phyloP scores from a whole-genome alignment of 495 filamentous ascomycete species.

The Cryomyces minteri region DNA sequence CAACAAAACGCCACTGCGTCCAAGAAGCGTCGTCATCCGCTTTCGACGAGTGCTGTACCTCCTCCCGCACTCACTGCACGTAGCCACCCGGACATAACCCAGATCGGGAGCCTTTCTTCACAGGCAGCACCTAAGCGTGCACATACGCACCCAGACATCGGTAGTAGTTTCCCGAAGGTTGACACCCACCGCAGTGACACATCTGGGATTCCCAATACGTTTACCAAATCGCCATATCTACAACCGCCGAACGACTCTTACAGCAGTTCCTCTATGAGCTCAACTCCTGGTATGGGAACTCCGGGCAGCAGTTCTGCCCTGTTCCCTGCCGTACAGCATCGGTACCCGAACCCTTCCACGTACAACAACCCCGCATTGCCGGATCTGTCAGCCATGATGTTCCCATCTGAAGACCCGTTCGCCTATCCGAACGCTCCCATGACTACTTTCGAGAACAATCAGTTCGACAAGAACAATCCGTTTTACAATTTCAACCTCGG shows the following conservation, averaged over 20 bases:
- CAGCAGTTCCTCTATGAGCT: not conserved
- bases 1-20: constrained; percentile 4
- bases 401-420: constrained; percentile 76
- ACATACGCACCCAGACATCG: too few relatives aligned
- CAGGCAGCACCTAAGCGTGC: too few relatives aligned
- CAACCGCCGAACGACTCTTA: not conserved
- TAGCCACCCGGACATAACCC: constrained; percentile 8
- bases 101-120: not conserved
- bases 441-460: constrained; percentile 37
- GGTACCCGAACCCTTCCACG: too few relatives aligned
- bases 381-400: constrained; percentile 80
- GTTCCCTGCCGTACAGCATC: not conserved
- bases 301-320: too few relatives aligned
- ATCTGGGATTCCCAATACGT: not conserved
- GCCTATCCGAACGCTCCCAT: constrained; percentile 77
- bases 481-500: constrained; percentile 1
- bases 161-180: too few relatives aligned
- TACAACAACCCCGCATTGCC: constrained; percentile 29
- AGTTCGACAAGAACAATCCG: constrained; percentile 14
- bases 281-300: too few relatives aligned
- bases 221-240: not conserved
- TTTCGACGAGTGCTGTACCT: not conserved
- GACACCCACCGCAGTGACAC: too few relatives aligned
- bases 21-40: constrained; percentile 8
- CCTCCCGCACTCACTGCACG: not conserved